These are phyloP conservation scores for Diaporthe nobilis DNA, from an alignment of 2,329 filamentous ascomycete genomes.

Conservation along the genomic window DNA sequence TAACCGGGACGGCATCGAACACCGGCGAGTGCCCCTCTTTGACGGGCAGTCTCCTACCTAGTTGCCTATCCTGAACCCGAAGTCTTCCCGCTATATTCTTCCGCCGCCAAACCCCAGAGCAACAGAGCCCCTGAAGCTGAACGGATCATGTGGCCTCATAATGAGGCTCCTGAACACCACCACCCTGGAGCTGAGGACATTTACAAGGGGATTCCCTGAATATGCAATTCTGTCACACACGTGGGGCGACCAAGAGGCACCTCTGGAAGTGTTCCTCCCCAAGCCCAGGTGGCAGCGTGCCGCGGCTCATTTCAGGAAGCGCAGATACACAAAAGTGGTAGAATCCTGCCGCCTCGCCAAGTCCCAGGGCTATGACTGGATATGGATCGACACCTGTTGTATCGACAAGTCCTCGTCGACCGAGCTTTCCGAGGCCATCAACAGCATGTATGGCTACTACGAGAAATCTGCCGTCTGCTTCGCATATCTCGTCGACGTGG, in stretches of 20 bases:
- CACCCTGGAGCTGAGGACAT: conserved; percentile 24
- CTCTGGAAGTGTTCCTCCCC: conserved; percentile 43
- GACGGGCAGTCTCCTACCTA: no score
- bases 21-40: not conserved
- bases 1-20: not conserved
- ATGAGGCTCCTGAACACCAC: conserved; percentile 34
- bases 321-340: conserved; percentile 49
- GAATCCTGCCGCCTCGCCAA: conserved; percentile 52
- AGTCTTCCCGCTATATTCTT: no score
- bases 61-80: no score
- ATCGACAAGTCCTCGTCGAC: conserved; percentile 54
- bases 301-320: conserved; percentile 43
- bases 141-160: not conserved
- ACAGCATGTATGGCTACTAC: conserved; percentile 55
- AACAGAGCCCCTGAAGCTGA: not conserved
- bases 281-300: conserved; percentile 48
- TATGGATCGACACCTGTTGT: conserved; percentile 56
- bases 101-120: no score
- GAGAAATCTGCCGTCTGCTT: conserved; percentile 50
- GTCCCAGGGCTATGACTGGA: conserved; percentile 46
- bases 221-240: conserved; percentile 59
- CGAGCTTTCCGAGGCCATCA: conserved; percentile 55
- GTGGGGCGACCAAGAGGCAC: conserved; percentile 53
- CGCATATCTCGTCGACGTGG: conserved; percentile 52
- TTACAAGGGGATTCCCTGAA: conserved; percentile 40